Evolutionary conservation across 495 filamentous ascomycete genomes (phyloP), one percentile per base, ranked within the genome.

Genomic region (Podospora didyma): DNA sequence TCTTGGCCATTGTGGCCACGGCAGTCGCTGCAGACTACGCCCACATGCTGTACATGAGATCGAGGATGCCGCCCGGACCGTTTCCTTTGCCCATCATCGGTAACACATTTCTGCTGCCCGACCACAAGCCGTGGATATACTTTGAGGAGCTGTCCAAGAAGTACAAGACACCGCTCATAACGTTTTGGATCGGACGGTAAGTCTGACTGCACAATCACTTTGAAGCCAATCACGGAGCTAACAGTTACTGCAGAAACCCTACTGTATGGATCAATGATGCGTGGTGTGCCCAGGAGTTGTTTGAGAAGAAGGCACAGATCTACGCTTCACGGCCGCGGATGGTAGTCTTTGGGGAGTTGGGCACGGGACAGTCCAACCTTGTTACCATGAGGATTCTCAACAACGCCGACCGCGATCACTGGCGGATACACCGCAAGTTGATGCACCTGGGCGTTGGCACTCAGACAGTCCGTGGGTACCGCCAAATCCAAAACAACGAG

Each of bases 261-360:
- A 86, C 82, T 0, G 74, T 87, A 14, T 87, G 84, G 83, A 80
- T 84, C 55, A 84, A 85, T 63, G 82, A 87, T 59, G 82, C 82
- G 0, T 84, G 82, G 82, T 60, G 73, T 14, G 83, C 84, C 0
- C 78, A 77, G 12, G 77, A 79, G 39, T 65, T 80, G 3, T 72
- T 85, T 35, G 82, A 85, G 46, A 83, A 82, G 63, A 75, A 77
- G 49, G 81, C 82, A 0, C 74, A 73, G 1, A 79, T 82, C 48
- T 85, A 83, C 62, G 70, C 75, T 3, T 83, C 81, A 2, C 69
- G 77, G 14, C 77, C 77, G 16, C 73, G 75, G 23, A 80, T 80
- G 77, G 65, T 82, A 3, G 80, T 85, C 12, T 82, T 84, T 46
- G 82, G 75, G n/a, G 83, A 86, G 65, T 70, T 86, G 2, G 81